Evolutionary conservation across 768 basidiomycete genomes (phyloP), one percentile per base, ranked within the genome.

Genomic region (Coprinopsis cinerea): DNA sequence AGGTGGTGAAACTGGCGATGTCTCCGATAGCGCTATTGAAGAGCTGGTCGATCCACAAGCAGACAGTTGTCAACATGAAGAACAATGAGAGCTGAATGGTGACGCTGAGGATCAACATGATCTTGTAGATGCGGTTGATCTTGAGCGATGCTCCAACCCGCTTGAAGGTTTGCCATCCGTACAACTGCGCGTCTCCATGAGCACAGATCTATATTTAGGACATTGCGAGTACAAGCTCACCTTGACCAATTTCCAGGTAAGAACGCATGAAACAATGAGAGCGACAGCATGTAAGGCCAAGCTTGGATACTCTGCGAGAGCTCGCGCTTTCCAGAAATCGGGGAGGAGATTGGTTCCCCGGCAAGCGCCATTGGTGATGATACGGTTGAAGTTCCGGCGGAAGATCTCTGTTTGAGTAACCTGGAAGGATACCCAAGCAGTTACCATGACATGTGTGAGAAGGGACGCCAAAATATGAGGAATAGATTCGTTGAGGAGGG

Each of bases 131-230:
- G 28, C 81, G 77, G 63, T 85, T 86, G 66, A 91, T 88, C 10
- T 72, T 73, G 56, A 79, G 66, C 4, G 82, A 86, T 10, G 88
- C 87, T 30, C 88, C 88, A 45, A 90, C 80, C 49, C 87, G 84
- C 64, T 88, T 88, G 76, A 90, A 92, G 0, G 88, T 92, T 64
- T 88, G 85, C 88, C 88, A 92, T 37, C 88, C 85, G 61, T 87
- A 91, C 14, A 74, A 59, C 85, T 87, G 47, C 4, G 3, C 20
- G 15, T 34, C 20, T 32, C 34, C n/a, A 22, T 28, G 27, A n/a
- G 30, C n/a, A 9, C 9, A 34, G 30, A 34, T n/a, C n/a, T 34
- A 9, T 9, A 34, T 34, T 34, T 9, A 34, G 9, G 30, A n/a
- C n/a, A 34, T 34, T n/a, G 30, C n/a, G 30, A 24, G 2, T 27